Conservation (phyloP, 495 filamentous ascomycete species). For the Penicillium silybi region DNA sequence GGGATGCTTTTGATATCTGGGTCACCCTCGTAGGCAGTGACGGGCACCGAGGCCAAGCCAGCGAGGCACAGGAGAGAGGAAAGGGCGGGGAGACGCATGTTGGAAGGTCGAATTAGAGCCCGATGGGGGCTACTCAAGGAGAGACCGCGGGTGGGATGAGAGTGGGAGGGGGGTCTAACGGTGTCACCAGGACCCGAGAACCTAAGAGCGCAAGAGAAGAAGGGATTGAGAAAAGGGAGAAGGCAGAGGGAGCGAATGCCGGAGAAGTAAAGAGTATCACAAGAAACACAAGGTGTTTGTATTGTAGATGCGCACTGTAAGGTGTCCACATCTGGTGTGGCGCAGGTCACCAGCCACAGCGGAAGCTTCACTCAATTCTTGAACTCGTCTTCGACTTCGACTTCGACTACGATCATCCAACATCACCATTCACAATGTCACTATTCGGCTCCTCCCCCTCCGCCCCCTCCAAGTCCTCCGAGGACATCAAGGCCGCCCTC, state of each 20-base stretch:
- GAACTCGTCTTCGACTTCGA: not conserved
- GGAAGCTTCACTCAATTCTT: slow-evolving; percentile 8
- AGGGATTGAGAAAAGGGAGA: slow-evolving; percentile 10
- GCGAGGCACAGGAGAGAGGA: slow-evolving; percentile 38
- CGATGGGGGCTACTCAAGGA: slow-evolving; percentile 24
- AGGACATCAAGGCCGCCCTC: slow-evolving; percentile 63
- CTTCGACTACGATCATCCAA: slow-evolving; percentile 5
- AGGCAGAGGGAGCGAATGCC: slow-evolving; percentile 13
- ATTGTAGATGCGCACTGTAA: slow-evolving; percentile 3
- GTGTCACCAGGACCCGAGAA: slow-evolving; percentile 32
- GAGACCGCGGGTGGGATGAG: slow-evolving; percentile 22
- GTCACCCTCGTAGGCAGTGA: slow-evolving; percentile 34
- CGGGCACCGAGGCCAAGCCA: slow-evolving; percentile 30
- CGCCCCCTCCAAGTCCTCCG: slow-evolving; percentile 39
- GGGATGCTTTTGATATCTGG: slow-evolving; percentile 54
- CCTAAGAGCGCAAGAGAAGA: slow-evolving; percentile 11
- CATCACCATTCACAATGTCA: slow-evolving; percentile 29
- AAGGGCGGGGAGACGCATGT: slow-evolving; percentile 39
- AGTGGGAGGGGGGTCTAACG: slow-evolving; percentile 6
- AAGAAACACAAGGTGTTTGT: not conserved
- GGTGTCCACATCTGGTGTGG: slow-evolving; percentile 34
- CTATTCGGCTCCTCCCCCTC: slow-evolving; percentile 36
- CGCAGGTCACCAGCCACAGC: slow-evolving; percentile 30
- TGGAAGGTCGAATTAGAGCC: slow-evolving; percentile 17
- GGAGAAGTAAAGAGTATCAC: not conserved